These are phyloP conservation scores for Vanrija pseudolonga DNA, from an alignment of 1,284 basidiomycete genomes.

Conservation along the genomic window DNA sequence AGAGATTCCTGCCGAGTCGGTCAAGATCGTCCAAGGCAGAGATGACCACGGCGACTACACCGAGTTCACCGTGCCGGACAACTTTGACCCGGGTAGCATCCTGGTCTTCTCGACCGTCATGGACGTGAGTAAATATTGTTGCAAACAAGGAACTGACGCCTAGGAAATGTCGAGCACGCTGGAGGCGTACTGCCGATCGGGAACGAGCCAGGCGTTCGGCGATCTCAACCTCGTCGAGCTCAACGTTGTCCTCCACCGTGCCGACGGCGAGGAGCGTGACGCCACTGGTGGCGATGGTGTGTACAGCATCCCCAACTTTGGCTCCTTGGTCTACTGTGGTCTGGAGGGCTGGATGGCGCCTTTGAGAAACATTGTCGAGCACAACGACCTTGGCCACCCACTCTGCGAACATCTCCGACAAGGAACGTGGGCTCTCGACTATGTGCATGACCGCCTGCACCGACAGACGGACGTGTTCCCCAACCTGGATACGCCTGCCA, in stretches of 20 bases:
- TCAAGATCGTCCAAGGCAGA: slow-evolving; percentile 47
- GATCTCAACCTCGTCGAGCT: slow-evolving; percentile 79
- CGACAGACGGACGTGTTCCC: slow-evolving; percentile 54
- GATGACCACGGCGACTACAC: slow-evolving; percentile 67
- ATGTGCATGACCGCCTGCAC: slow-evolving; percentile 66
- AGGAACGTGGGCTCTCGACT: slow-evolving; percentile 86
- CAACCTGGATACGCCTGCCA: slow-evolving; percentile 62
- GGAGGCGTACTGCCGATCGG: slow-evolving; percentile 65
- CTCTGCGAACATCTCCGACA: slow-evolving; percentile 79
- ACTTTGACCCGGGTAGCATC: slow-evolving; percentile 86
- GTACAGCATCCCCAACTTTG: slow-evolving; percentile 72
- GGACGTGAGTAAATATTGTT: slow-evolving; percentile 49
- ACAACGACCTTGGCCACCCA: slow-evolving; percentile 87
- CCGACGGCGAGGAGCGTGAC: slow-evolving; percentile 85
- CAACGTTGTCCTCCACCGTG: slow-evolving; percentile 75
- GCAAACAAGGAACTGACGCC: no score
- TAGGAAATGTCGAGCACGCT: slow-evolving; percentile 58
- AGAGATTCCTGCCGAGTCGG: slow-evolving; percentile 60
- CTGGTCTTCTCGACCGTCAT: slow-evolving; percentile 84
- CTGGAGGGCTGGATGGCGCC: slow-evolving; percentile 94
- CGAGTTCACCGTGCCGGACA: slow-evolving; percentile 74
- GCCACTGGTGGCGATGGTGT: slow-evolving; percentile 67
- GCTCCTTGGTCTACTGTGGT: slow-evolving; percentile 78
- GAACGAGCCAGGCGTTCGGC: slow-evolving; percentile 66
- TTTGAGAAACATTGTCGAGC: slow-evolving; percentile 71